Base-by-base conservation (phyloP, 164 flowering plant species). In the Santalum album region DNA sequence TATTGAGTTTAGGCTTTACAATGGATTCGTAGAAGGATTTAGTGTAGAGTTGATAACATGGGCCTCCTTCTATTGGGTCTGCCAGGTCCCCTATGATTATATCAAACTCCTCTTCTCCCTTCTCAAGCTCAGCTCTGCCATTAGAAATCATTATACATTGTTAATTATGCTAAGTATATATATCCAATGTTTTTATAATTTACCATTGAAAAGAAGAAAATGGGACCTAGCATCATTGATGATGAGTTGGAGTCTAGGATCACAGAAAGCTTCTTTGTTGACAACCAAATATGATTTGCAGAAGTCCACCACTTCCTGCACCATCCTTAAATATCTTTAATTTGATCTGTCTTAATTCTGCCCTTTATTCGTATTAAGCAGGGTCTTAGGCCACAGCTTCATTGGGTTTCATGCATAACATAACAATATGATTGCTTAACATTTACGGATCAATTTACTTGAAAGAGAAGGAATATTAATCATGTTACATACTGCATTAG, bases 61-160 rank as follows among this genome's bases (percentile, higher is more conserved):
- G 98, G 19, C 98, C 98, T 36, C 98, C 96, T 60, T 87, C 95
- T 19, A 87, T 76, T 10, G 98, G 98, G 63, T 90, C 98, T 0
- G 98, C 95, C 51, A 90, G 65, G 64, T 90, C 98, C 0, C 98
- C 98, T 12, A 90, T 73, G 34, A 90, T 90, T 69, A 90, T 80
- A 75, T 90, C 97, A 63, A 70, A 87, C 20, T 49, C 1, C 45
- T 85, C 96, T 39, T 68, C 67, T 46, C 83, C 78, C 35, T 53
- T 74, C 51, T 73, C 72, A 38, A 90, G 82, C 68, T 87, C 97
- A 63, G 82, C 84, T 65, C 97, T 86, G 71, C 54, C n/a, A 16
- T 17, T 29, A 29, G n/a, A n/a, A n/a, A n/a, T n/a, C n/a, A n/a
- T n/a, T 62, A 60, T 24, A 54, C 34, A 40, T 48, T 2, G 24